phyloP scores from a whole-genome alignment of 495 filamentous ascomycete species.

The Melanomma pulvis-pyrius region DNA sequence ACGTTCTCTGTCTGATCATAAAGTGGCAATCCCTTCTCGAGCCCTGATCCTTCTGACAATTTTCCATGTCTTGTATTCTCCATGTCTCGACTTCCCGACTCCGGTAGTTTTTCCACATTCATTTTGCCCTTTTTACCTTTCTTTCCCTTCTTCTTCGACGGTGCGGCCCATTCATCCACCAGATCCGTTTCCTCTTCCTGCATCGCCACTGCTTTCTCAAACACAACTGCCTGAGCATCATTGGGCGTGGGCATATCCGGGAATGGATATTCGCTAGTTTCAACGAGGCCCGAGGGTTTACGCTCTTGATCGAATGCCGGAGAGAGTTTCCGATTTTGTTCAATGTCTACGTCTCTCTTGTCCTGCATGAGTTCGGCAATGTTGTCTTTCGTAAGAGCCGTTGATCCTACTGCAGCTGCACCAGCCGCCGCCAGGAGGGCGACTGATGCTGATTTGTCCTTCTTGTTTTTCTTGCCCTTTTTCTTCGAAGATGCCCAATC shows the following conservation, averaged over 20 bases:
- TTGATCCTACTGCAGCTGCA: constrained; percentile 8
- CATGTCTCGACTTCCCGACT: neutral
- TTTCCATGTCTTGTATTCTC: neutral
- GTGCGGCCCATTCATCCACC: constrained; percentile 12
- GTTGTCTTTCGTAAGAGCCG: constrained; percentile 2
- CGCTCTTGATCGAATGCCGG: constrained; percentile 15
- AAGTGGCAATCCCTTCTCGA: neutral
- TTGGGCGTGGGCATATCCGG: neutral
- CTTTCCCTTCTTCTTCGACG: constrained; percentile 38
- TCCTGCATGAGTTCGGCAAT: neutral
- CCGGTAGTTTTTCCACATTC: constrained; percentile 6
- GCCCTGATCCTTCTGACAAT: constrained; percentile 2
- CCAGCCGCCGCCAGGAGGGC: constrained; percentile 2
- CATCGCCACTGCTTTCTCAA: neutral
- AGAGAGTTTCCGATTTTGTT: neutral
- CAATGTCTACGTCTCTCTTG: neutral
- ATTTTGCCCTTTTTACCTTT: constrained; percentile 35
- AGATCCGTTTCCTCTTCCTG: neutral
- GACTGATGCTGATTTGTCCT: constrained; percentile 19
- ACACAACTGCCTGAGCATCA: neutral
- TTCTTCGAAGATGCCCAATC: constrained; percentile 31
- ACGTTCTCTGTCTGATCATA: neutral
- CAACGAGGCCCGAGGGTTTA: neutral
- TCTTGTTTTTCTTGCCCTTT: constrained; percentile 38
- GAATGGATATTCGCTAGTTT: constrained; percentile 22